Conservation (phyloP, 768 basidiomycete species). For the Asterophora lycoperdoides region DNA sequence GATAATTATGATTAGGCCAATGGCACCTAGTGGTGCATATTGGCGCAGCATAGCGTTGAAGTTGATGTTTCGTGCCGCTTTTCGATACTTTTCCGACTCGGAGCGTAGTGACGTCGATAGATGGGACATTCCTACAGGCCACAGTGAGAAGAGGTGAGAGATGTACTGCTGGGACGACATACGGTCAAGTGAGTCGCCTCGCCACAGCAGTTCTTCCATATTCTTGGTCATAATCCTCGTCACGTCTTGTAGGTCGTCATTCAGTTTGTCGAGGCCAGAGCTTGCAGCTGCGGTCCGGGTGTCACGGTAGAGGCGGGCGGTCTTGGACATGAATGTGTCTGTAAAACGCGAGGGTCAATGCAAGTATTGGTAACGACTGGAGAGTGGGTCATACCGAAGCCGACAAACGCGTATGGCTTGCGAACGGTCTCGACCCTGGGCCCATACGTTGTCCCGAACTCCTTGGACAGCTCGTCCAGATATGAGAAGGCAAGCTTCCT, state of each 20-base stretch:
- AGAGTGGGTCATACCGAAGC: slow-evolving; percentile 72
- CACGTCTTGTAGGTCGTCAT: slow-evolving; percentile 96
- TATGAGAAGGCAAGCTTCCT: slow-evolving; percentile 97
- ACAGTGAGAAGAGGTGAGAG: not conserved
- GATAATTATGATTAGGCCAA: slow-evolving; percentile 74
- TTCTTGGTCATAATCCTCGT: slow-evolving; percentile 99
- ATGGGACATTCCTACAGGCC: slow-evolving; percentile 84
- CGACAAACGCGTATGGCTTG: slow-evolving; percentile 98
- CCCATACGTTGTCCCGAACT: slow-evolving; percentile 90
- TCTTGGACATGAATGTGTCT: slow-evolving; percentile 99
- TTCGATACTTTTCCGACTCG: slow-evolving; percentile 97
- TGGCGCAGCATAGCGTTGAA: slow-evolving; percentile 90
- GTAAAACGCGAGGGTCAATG: slow-evolving; percentile 1
- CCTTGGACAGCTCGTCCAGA: slow-evolving; percentile 94
- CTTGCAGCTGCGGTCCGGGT: slow-evolving; percentile 78
- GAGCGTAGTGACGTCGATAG: slow-evolving; percentile 90
- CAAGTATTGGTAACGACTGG: not conserved
- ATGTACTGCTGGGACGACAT: slow-evolving; percentile 25
- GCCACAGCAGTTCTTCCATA: slow-evolving; percentile 98
- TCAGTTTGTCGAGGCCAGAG: slow-evolving; percentile 78
- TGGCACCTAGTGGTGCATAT: slow-evolving; percentile 88
- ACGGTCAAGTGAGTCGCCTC: slow-evolving; percentile 97
- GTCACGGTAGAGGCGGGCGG: slow-evolving; percentile 91
- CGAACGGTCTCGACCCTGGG: slow-evolving; percentile 87
- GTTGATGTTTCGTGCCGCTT: slow-evolving; percentile 93